Evolutionary conservation across 2,329 filamentous ascomycete species (phyloP).

Genomic region (Scytalidium sp.): DNA sequence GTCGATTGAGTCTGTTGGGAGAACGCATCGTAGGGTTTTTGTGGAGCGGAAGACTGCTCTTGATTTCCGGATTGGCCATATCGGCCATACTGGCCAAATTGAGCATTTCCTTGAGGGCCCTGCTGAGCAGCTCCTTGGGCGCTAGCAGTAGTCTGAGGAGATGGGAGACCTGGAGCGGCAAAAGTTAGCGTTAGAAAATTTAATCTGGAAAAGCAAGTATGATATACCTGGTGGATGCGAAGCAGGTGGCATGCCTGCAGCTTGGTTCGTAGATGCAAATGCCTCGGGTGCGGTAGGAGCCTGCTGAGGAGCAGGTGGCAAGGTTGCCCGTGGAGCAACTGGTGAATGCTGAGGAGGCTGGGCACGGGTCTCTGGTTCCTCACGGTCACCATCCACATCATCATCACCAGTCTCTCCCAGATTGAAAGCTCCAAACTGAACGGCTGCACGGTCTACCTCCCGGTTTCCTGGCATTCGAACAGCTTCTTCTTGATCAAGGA

Average conservation of each 20-base stretch:
- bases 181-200: conserved; percentile 10
- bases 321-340: conserved; percentile 77
- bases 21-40: conserved; percentile 88
- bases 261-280: conserved; percentile 42
- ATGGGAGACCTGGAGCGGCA: conserved; percentile 30
- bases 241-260: conserved; percentile 47
- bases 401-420: conserved; percentile 74
- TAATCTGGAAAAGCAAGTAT: conserved; percentile 32
- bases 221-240: conserved; percentile 37
- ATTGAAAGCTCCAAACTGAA: conserved; percentile 96
- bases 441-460: conserved; percentile 85
- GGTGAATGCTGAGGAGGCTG: conserved; percentile 94
- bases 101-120: conserved; percentile 24
- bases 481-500: conserved; percentile 93
- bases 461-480: conserved; percentile 98
- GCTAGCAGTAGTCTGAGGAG: conserved; percentile 31
- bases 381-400: conserved; percentile 90
- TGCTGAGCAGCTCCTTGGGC: conserved; percentile 32
- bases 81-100: conserved; percentile 65
- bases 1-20: conserved; percentile 64
- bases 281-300: conserved; percentile 52
- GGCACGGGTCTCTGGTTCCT: conserved; percentile 90
- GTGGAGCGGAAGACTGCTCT: conserved; percentile 58
- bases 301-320: conserved; percentile 67
- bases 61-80: conserved; percentile 61